These are phyloP conservation scores for Septoria linicola DNA, from an alignment of 2,329 filamentous ascomycete genomes.

Conservation along the genomic window DNA sequence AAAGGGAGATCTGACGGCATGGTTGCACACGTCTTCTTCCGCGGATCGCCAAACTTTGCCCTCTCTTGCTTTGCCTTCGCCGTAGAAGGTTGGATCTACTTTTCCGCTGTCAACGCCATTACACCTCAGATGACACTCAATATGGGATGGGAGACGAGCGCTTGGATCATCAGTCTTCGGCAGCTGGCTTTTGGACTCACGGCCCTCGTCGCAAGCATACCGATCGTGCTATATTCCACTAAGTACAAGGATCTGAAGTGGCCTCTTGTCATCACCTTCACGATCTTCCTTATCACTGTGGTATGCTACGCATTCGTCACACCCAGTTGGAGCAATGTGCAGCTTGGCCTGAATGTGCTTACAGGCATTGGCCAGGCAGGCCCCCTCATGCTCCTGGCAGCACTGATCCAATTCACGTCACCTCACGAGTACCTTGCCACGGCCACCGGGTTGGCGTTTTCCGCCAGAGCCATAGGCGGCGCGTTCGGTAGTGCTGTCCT, in stretches of 20 bases:
- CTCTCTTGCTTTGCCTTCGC: conserved; percentile 57
- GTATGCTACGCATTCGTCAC: conserved; percentile 50
- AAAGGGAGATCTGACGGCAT: conserved; percentile 56
- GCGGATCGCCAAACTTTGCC: conserved; percentile 54
- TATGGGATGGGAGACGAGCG: conserved; percentile 49
- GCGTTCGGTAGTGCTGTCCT: conserved; percentile 55
- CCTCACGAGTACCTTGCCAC: conserved; percentile 55
- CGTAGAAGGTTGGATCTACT: conserved; percentile 61
- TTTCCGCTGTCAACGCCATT: conserved; percentile 53
- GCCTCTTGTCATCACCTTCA: conserved; percentile 50
- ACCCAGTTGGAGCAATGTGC: conserved; percentile 37
- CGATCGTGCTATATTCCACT: conserved; percentile 50
- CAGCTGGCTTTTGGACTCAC: conserved; percentile 49
- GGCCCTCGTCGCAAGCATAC: conserved; percentile 45
- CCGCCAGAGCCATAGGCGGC: conserved; percentile 54
- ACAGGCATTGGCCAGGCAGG: conserved; percentile 52
- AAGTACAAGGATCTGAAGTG: conserved; percentile 51
- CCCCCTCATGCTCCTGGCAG: conserved; percentile 52
- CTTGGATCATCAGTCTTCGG: conserved; percentile 51
- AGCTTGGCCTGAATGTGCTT: conserved; percentile 52
- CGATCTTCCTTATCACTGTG: conserved; percentile 50
- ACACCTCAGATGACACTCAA: conserved; percentile 52
- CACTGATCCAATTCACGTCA: conserved; percentile 54
- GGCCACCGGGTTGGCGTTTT: conserved; percentile 55
- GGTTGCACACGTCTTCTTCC: conserved; percentile 58